Evolutionary conservation across 1,284 basidiomycete genomes (phyloP).

Genomic region (Earliella scabrosa): DNA sequence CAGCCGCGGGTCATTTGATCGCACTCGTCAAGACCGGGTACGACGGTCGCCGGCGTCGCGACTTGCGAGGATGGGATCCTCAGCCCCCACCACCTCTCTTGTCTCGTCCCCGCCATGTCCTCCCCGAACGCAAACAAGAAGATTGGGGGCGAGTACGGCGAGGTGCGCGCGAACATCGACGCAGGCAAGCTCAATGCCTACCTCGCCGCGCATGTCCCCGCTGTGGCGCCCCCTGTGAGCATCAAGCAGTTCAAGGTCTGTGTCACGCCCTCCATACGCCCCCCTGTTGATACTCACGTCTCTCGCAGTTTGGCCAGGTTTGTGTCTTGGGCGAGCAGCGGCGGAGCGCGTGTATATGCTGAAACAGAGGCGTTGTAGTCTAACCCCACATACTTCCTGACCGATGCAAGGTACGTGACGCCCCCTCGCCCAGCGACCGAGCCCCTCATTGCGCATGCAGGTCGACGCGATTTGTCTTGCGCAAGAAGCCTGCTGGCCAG

Average conservation of each 20-base stretch:
- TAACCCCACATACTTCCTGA: slow-evolving; percentile 94
- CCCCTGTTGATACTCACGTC: not conserved
- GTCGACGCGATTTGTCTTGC: slow-evolving; percentile 77
- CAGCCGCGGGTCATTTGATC: slow-evolving; percentile 4
- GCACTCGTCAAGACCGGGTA: slow-evolving; percentile 3
- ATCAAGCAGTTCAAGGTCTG: slow-evolving; percentile 93
- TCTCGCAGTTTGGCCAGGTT: slow-evolving; percentile 81
- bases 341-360: not conserved
- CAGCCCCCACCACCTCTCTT: slow-evolving; percentile 4
- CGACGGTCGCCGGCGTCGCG: slow-evolving; percentile 7
- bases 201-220: slow-evolving; percentile 59
- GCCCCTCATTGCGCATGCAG: slow-evolving; percentile 36
- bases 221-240: slow-evolving; percentile 68
- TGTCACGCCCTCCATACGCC: slow-evolving; percentile 25
- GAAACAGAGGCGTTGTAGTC: slow-evolving; percentile 53
- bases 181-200: slow-evolving; percentile 70
- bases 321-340: not conserved
- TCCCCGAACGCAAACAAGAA: slow-evolving; percentile 41
- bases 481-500: slow-evolving; percentile 92
- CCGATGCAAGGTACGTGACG: slow-evolving; percentile 62
- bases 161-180: slow-evolving; percentile 75
- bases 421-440: not conserved
- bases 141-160: slow-evolving; percentile 76
- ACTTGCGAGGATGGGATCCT: not conserved
- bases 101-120: slow-evolving; percentile 24